Evolutionary conservation across 1,284 basidiomycete species (phyloP), one percentile per base, ranked within the genome.

Genomic region (Thecaphora frezii): DNA sequence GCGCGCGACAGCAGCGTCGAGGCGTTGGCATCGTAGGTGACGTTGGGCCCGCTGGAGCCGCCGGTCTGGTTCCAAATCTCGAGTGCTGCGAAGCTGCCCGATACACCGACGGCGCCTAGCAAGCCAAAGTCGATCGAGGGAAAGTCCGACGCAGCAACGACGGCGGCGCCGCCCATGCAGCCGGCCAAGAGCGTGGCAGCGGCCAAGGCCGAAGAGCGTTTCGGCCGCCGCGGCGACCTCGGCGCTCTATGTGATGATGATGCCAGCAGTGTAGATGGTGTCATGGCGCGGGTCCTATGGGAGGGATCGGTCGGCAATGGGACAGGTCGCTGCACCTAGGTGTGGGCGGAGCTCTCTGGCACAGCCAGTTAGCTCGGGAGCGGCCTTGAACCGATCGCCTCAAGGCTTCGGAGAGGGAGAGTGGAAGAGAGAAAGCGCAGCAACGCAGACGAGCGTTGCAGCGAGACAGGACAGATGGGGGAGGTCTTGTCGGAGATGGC

Each of bases 121-220:
- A 69, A 63, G 33, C 65, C 65, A 64, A 74, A 76, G 57, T 76
- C 72, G 57, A 76, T 72, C 46, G 54, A 58, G 13, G 73, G 72
- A 24, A 74, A 69, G 47, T 59, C 56, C 45, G 53, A 53, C 18
- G 62, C 58, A 3, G 63, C 56, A 14, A 58, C 54, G 2, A 51
- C 33, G 33, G 33, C 16, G 33, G 16, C 33, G 33, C 7, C 33
- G 33, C 8, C 33, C 47, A 1, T 47, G 48, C 8, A 51, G 18
- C 18, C 46, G 46, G 12, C 46, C n/a, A 66, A 39, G 16, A 66
- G 58, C 2, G 62, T 54, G 12, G 62, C 54, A 22, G 14, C 46
- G 2, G 48, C 49, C n/a, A 54, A 21, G 33, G 52, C 51, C 8
- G 14, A 30, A 14, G 28, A 30, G n/a, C 60, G 48, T 16, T 48